Evolutionary conservation across 1,284 basidiomycete genomes (phyloP), one percentile per base, ranked within the genome.

Genomic region (Rhodotorula sp.): DNA sequence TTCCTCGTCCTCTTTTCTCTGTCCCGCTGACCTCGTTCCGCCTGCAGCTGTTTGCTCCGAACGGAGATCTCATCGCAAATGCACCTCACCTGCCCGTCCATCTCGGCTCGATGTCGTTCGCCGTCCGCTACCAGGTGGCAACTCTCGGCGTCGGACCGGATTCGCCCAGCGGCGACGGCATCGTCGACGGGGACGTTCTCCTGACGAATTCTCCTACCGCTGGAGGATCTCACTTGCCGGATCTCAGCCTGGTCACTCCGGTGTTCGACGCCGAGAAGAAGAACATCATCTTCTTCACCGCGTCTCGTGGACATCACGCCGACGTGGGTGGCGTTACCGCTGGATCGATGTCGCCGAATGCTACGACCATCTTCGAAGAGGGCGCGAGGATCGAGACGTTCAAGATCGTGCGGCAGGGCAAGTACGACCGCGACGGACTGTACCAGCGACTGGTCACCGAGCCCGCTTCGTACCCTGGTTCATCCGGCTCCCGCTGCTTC

Each of bases 241-340:
- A 56, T 78, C 59, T 84, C 62, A 18, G 40, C 65, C 77, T n/a
- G n/a, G 93, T 95, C 79, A 91, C 89, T 0, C 92, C 92, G 28
- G 92, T 94, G 40, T 94, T 94, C 80, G 77, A 67, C 55, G 34
- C 47, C n/a, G 31, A 34, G 31, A 74, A 78, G 20, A 71, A 72
- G 48, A 84, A 91, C 75, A 91, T 94, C 78, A 91, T 94, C 75
- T 94, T 94, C 83, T 94, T 94, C 79, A 92, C 90, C 22, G 93
- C 92, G 15, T 92, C 90, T 37, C 86, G 92, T 60, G 93, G 91
- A 0, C 81, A 81, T 67, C 81, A 95, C 80, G 91, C 91, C 90
- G 72, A 65, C 48, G 65, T 71, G 44, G 81, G 81, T 0, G 88
- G 88, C 0, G 89, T 89, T 71, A 84, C 92, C 13, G 91, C 92